These are phyloP conservation scores for Hyaloscypha hepaticicola DNA, from an alignment of 495 filamentous ascomycete species.

Conservation along the genomic window DNA sequence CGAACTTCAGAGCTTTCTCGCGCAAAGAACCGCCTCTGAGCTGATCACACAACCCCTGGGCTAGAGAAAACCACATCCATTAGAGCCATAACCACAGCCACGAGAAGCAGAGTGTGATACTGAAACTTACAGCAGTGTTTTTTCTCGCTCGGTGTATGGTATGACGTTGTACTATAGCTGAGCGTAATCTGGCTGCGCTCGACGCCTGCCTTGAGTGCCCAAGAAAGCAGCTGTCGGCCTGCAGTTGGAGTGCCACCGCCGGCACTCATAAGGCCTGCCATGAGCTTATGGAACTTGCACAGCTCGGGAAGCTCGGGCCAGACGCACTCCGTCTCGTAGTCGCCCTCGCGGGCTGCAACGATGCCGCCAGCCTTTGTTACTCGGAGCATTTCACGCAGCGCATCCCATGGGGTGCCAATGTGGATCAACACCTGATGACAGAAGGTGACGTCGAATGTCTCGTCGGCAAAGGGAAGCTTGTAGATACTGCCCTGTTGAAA, in stretches of 20 bases:
- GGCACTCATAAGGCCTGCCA: conserved; percentile 30
- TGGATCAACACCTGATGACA: conserved; percentile 43
- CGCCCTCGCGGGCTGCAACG: conserved; percentile 43
- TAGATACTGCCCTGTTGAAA: conserved; percentile 41
- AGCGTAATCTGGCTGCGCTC: conserved; percentile 37
- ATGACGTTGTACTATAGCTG: conserved; percentile 40
- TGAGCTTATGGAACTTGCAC: conserved; percentile 36
- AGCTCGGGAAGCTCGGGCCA: conserved; percentile 41
- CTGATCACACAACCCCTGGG: conserved; percentile 35
- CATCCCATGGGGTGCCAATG: conserved; percentile 37
- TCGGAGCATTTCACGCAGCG: conserved; percentile 44
- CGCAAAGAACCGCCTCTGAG: conserved; percentile 34
- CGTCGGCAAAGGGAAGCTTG: conserved; percentile 42
- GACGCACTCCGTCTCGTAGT: conserved; percentile 36
- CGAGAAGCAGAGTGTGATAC: conserved; percentile 20
- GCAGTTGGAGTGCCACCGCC: conserved; percentile 35
- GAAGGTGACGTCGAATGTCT: conserved; percentile 42
- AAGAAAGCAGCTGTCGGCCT: conserved; percentile 36
- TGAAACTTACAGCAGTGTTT: conserved; percentile 40
- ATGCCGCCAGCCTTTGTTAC: conserved; percentile 43
- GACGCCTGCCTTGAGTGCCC: conserved; percentile 22
- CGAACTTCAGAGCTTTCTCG: conserved; percentile 35
- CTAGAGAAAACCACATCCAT: conserved; percentile 28
- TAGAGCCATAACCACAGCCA: conserved; percentile 15
- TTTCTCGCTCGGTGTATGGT: conserved; percentile 37